Evolutionary conservation across 2,329 filamentous ascomycete genomes (phyloP), one percentile per base, ranked within the genome.

Genomic region (Bipolaris bicolor): DNA sequence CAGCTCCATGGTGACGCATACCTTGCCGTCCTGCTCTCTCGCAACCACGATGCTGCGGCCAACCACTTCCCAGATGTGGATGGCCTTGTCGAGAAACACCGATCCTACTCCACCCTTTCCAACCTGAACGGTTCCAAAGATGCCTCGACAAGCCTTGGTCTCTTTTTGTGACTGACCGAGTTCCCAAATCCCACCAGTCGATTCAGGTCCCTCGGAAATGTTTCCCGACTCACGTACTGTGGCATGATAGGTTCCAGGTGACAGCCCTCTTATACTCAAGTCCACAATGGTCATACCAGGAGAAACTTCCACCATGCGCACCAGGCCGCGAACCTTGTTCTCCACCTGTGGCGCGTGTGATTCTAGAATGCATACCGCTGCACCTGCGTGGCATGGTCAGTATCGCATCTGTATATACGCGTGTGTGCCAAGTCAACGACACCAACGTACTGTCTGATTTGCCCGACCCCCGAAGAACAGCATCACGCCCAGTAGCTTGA

Each of bases 31-130:
- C 56, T 81, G 80, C 65, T 88, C 85, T 76, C 87, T 88, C 43
- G 91, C 90, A 47, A 98, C 87, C 44, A 96, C 90, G 82, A 99
- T 90, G 70, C 92, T 92, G 72, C 93, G 88, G 29, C 95, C 95
- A 77, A 98, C 97, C 75, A 97, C 85, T 79, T 99, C 94, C 95
- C 94, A 98, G 50, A 98, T 89, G 74, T 94, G 88, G 60, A 98
- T 88, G 0, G 87, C 84, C 63, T 86, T 88, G 73, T 96, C 92
- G 62, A 97, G 72, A 76, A 98, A 96, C 13, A 88, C 86, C 64
- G 86, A 87, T 5, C 92, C 94, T 29, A 88, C 84, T 10, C 95
- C 92, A 70, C 89, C 84, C 69, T 87, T 80, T 55, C 87, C 89
- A 34, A 99, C 88, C 58, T 90, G 82, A 11, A 99, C 82, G 1